phyloP scores from a whole-genome alignment of 2,329 filamentous ascomycete species.

The Fusarium sp. region DNA sequence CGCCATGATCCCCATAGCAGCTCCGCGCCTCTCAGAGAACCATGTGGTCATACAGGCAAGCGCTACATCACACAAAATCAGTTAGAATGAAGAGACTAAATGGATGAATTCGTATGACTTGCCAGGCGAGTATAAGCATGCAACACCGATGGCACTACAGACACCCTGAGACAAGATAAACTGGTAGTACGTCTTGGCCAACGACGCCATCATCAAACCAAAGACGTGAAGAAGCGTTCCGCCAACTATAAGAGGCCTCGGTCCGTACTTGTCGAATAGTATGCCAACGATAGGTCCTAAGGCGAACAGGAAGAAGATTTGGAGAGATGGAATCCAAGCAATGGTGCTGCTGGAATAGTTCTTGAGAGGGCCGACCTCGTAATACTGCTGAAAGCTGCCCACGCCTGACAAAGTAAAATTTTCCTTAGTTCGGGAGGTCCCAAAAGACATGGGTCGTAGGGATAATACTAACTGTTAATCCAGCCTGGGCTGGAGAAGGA shows the following conservation, averaged over 20 bases:
- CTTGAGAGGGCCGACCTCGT: background rate
- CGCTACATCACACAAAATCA: background rate
- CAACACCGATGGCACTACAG: background rate
- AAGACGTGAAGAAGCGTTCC: background rate
- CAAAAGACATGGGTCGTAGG: too few relatives aligned
- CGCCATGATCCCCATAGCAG: slow-evolving; percentile 7
- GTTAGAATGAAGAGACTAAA: too few relatives aligned
- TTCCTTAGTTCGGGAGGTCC: too few relatives aligned
- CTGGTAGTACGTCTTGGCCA: background rate
- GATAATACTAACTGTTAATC: background rate
- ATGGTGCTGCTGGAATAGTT: background rate
- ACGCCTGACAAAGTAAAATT: too few relatives aligned
- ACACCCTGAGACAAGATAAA: background rate
- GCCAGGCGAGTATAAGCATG: background rate
- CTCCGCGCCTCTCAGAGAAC: slow-evolving; percentile 5
- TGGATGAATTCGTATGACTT: background rate
- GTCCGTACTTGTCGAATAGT: background rate
- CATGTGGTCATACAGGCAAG: background rate
- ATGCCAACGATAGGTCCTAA: background rate
- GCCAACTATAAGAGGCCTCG: background rate
- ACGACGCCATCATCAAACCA: background rate
- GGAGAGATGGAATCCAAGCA: background rate
- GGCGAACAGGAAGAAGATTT: background rate
- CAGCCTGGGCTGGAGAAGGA: slow-evolving; percentile 3
- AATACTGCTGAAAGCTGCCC: background rate